Base-by-base conservation (phyloP, 2,329 filamentous ascomycete species). In the Aspergillus thermomutatus region DNA sequence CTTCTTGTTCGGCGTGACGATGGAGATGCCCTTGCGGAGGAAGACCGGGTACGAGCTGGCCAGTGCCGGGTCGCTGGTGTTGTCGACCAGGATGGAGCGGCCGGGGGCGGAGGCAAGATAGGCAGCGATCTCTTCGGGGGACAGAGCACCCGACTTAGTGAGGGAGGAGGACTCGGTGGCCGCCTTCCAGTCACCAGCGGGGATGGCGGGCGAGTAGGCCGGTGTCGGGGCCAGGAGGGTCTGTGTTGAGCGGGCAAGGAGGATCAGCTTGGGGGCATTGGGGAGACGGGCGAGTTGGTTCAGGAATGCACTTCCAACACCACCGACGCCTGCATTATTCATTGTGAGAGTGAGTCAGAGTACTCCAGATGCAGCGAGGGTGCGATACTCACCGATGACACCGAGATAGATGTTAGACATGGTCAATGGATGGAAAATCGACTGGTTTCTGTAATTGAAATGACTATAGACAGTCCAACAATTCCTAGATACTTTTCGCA, bases 1-100 rank as follows among this genome's bases (percentile, higher is more conserved):
- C 78, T 99, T 99, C 82, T 99, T 99, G 82, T 97, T 99, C 46
- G 94, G 92, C 0, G 94, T 99, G 27, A 97, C 91, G 66, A 99
- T 86, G 75, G 87, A 93, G 74, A 99, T 87, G 11, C 92, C 93
- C 61, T 86, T 85, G 68, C 84, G 83, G 59, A 99, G 80, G 75
- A 96, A 90, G 49, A 83, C 75, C 1, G 94, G 92, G 75, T 99
- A 99, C 28, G 84, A 78, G 59, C 90, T 84, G 50, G 93, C 94
- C 28, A 99, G 83, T 62, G 89, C 87, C 67, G 93, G 88, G 65
- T 91, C 92, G 76, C 90, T 95, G 52, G 94, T 99, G 80, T 97
- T 97, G 82, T 99, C 94, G 63, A 99, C 87, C 28, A 99, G 81
- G 47, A 99, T 82, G 46, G 89, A 87, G 71, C 89, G 90, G 59